These are phyloP conservation scores for Chrysochromulina parva DNA, from an alignment of 78 protist genomes.

Conservation along the genomic window DNA sequence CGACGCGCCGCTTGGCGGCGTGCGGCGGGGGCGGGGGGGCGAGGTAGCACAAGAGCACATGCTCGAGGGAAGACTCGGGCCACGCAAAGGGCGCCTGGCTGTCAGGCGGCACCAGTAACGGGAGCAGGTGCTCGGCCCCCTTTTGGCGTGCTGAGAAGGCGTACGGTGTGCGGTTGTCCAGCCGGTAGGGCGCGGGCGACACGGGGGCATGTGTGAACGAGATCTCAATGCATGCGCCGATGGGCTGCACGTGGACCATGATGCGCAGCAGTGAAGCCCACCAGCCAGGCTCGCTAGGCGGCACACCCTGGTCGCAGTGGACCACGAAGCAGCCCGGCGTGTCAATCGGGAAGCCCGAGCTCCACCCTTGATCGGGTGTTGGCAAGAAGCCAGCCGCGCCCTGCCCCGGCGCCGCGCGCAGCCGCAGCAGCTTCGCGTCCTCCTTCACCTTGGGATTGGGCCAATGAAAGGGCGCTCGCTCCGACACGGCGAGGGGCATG, in stretches of 20 bases:
- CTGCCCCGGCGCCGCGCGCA: constrained; percentile 12
- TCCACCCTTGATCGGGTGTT: background rate
- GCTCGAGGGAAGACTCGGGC: background rate
- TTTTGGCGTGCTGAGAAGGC: background rate
- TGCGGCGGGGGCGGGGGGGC: no score
- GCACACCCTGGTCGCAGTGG: background rate
- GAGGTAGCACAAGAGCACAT: background rate
- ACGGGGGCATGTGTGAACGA: background rate
- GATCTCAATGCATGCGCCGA: background rate
- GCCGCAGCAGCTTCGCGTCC: constrained; percentile 1
- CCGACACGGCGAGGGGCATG: background rate
- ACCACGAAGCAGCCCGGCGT: background rate
- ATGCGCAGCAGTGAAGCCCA: background rate
- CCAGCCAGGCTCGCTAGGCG: background rate
- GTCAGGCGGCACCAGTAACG: background rate
- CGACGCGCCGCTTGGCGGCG: no score
- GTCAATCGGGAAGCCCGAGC: background rate
- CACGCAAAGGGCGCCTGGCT: background rate
- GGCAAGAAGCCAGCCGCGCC: background rate
- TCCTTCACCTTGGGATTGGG: background rate
- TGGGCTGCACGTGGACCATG: background rate
- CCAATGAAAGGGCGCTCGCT: background rate
- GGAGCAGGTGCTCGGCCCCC: background rate
- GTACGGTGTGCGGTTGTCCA: background rate
- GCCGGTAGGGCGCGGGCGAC: background rate